Conservation (phyloP, 192 early-diverging fungal species). For the Entomortierella lignicola region DNA sequence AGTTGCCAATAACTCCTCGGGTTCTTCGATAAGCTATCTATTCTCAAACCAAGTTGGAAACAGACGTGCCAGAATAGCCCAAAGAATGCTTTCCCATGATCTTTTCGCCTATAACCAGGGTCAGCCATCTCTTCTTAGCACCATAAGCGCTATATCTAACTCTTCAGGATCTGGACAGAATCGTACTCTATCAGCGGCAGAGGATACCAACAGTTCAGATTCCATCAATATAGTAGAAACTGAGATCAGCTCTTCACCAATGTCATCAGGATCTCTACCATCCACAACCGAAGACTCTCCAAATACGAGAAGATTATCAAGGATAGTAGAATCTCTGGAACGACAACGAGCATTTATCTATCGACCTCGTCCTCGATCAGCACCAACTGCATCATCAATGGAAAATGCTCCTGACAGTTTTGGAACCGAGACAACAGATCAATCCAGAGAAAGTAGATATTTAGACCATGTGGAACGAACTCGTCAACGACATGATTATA, state of each 20-base stretch:
- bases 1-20: conserved; percentile 8
- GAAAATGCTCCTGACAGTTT: conserved; percentile 22
- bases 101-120: conserved; percentile 21
- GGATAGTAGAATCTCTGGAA: conserved; percentile 22
- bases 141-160: conserved; percentile 8
- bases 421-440: conserved; percentile 1
- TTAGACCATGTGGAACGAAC: not conserved
- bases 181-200: not conserved
- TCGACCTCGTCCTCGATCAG: conserved; percentile 12
- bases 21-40: conserved; percentile 27
- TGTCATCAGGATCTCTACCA: conserved; percentile 4
- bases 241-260: not conserved
- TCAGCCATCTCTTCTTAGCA: conserved; percentile 13
- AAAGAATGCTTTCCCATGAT: conserved; percentile 18
- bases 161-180: not conserved
- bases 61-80: conserved; percentile 33
- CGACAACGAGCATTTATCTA: conserved; percentile 26
- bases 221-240: not conserved
- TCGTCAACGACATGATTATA: conserved; percentile 8
- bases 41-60: conserved; percentile 14
- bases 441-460: not conserved
- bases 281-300: not conserved
- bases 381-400: conserved; percentile 4
- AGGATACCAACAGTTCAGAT: not conserved
- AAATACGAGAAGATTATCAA: conserved; percentile 1